Conservation (phyloP, 2,329 filamentous ascomycete genomes). For the Aspergillus sclerotialis region DNA sequence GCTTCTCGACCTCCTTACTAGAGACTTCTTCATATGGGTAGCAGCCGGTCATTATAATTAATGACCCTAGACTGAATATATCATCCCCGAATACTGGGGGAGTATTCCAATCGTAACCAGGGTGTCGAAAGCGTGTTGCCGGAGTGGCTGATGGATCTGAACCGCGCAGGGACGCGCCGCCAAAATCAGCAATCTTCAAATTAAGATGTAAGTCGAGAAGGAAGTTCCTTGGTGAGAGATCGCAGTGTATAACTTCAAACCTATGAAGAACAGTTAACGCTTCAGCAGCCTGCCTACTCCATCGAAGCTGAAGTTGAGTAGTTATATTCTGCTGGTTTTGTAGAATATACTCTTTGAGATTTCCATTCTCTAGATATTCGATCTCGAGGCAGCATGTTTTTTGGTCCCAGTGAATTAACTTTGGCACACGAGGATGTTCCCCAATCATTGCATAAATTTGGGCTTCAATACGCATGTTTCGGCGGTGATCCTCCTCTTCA, state of each 20-base stretch:
- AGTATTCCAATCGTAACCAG: constrained; percentile 7
- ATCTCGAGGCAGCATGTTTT: constrained; percentile 11
- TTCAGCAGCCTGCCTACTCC: constrained; percentile 13
- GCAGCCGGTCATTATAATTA: constrained; percentile 6
- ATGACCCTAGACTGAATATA: constrained; percentile 6
- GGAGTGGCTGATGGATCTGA: constrained; percentile 11
- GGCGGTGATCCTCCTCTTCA: constrained; percentile 8
- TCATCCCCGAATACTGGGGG: constrained; percentile 5
- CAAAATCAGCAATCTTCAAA: constrained; percentile 15
- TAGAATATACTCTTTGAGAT: constrained; percentile 8
- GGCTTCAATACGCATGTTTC: constrained; percentile 12
- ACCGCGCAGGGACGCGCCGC: constrained; percentile 12
- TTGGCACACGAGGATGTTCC: constrained; percentile 11
- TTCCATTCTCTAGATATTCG: constrained; percentile 13
- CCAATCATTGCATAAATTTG: constrained; percentile 12
- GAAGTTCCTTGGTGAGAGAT: constrained; percentile 15
- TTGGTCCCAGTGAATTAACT: constrained; percentile 9
- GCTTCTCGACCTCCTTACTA: no score
- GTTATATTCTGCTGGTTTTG: constrained; percentile 7
- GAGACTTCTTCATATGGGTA: constrained; percentile 7
- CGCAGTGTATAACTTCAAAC: constrained; percentile 12
- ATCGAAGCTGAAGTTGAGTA: constrained; percentile 8
- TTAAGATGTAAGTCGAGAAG: constrained; percentile 15
- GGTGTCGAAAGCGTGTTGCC: constrained; percentile 7
- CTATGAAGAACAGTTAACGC: constrained; percentile 12